phyloP scores from a whole-genome alignment of 257 asterid genomes.

The Solanum verrucosum region DNA sequence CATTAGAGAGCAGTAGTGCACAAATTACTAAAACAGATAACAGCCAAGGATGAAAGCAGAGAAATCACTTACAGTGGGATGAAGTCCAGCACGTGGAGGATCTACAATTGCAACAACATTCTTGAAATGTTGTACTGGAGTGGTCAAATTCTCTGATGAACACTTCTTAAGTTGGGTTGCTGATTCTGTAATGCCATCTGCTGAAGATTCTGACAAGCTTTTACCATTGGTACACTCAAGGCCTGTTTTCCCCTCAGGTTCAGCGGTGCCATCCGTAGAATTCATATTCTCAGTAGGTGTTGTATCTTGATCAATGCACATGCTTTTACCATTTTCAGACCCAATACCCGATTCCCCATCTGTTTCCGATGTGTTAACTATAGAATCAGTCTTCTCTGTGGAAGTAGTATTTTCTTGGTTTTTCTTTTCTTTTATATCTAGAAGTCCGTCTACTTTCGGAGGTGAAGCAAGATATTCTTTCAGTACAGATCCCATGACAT shows the following conservation, averaged over 20 bases:
- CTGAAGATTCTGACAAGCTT: slow-evolving; percentile 4
- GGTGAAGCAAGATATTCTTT: slow-evolving; percentile 62
- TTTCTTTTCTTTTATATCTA: slow-evolving; percentile 15
- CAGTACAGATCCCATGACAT: slow-evolving; percentile 77
- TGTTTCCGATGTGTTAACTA: slow-evolving; percentile 15
- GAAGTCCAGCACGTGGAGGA: slow-evolving; percentile 99
- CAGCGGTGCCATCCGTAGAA: slow-evolving; percentile 16
- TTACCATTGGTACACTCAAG: slow-evolving; percentile 22
- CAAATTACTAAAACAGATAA: not conserved
- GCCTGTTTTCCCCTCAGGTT: slow-evolving; percentile 23
- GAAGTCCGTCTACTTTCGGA: slow-evolving; percentile 29
- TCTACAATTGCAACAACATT: slow-evolving; percentile 93
- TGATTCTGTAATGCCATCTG: slow-evolving; percentile 14
- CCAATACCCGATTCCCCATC: slow-evolving; percentile 21
- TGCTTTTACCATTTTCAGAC: slow-evolving; percentile 10
- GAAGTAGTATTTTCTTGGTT: slow-evolving; percentile 19
- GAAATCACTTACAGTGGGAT: slow-evolving; percentile 79
- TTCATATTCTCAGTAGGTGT: slow-evolving; percentile 11
- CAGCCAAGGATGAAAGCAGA: not conserved
- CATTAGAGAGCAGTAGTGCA: not conserved
- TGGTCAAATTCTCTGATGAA: slow-evolving; percentile 17
- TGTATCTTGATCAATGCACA: not conserved
- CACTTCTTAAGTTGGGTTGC: slow-evolving; percentile 21
- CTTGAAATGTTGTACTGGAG: slow-evolving; percentile 36
- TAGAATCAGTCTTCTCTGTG: slow-evolving; percentile 19